Evolutionary conservation across 2,329 filamentous ascomycete species (phyloP), one percentile per base, ranked within the genome.

Genomic region (Colletotrichum spinosum): DNA sequence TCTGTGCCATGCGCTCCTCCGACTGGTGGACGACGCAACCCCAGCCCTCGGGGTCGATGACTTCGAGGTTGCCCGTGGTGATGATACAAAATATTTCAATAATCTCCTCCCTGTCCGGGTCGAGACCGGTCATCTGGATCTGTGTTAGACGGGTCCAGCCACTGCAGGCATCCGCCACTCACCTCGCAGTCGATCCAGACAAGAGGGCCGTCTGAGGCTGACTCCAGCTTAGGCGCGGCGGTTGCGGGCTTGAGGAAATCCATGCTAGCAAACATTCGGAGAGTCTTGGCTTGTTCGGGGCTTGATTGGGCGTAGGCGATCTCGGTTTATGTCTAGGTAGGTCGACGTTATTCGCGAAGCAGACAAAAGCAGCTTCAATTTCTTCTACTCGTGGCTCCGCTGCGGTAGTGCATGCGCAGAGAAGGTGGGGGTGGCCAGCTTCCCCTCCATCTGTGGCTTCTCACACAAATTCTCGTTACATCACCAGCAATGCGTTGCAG

Each of bases 81-180:
- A 99, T 87, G 78, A 97, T 91, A 80, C 94, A 97, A 78, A 91
- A 95, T 62, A 98, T 91, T 72, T 97, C 94, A 74, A 98, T 88
- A 73, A 98, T 96, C 60, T 90, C 89, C 74, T 98, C 95, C 38
- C 83, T 88, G 65, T 92, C 87, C 2, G 90, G 84, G 77, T 97
- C 67, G 8, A 97, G 86, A 25, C 93, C 93, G 38, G 93, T 98
- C 96, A 99, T 99, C 93, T 97, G 70, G n/a, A 48, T 13, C 15
- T 51, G 25, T 48, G 54, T 67, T 41, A 46, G 41, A 41, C 39
- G 17, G 25, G 5, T 25, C 12, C 5, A 2, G 12, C 49, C 39
- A 48, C 13, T 34, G 17, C 39, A 15, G 46, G 38, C 17, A 42
- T 41, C 17, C 8, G 17, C 11, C 8, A 37, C 75, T 70, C 71